Percentiles rank a stretch among this genome's conserved stretches.
Conservation (phyloP, 192 early-diverging fungal species). For the Mortierella claussenii region DNA sequence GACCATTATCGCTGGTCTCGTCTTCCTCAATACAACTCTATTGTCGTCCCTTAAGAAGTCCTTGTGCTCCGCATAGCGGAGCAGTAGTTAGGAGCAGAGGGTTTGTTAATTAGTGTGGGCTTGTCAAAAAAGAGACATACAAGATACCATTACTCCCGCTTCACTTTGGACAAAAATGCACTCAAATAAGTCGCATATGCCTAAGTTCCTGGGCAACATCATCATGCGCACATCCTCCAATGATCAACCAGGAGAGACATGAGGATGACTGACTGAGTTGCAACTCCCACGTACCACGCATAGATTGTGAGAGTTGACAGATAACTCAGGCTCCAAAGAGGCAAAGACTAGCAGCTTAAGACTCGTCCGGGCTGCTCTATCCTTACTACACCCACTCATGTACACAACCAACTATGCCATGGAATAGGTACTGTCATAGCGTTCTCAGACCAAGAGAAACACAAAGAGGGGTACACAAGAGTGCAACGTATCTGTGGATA, state of each 20-base stretch:
- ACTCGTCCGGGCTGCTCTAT: constrained; percentile 48
- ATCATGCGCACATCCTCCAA: constrained; percentile 28
- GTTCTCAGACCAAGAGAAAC: constrained; percentile 27
- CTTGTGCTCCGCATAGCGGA: no score
- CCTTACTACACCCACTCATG: constrained; percentile 48
- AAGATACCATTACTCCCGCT: no score
- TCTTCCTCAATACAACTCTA: no score
- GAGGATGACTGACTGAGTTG: constrained; percentile 41
- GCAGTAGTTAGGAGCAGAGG: no score
- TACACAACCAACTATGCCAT: constrained; percentile 48
- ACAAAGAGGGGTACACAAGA: no score
- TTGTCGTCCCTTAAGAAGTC: no score
- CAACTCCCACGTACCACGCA: constrained; percentile 45
- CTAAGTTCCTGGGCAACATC: constrained; percentile 47
- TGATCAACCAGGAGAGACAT: constrained; percentile 48
- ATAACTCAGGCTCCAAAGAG: constrained; percentile 47
- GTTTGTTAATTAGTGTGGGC: no score
- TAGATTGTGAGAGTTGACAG: constrained; percentile 48
- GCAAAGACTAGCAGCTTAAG: constrained; percentile 52
- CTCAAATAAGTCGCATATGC: constrained; percentile 42
- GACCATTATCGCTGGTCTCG: no score
- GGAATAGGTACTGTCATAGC: constrained; percentile 35
- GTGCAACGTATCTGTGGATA: no score
- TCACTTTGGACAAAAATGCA: no score
- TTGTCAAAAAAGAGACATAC: no score